A percentile compares a stretch with the other conserved stretches of the same genome.
Conservation (phyloP, 2,329 filamentous ascomycete species). For the Tolypocladium guangdongense region DNA sequence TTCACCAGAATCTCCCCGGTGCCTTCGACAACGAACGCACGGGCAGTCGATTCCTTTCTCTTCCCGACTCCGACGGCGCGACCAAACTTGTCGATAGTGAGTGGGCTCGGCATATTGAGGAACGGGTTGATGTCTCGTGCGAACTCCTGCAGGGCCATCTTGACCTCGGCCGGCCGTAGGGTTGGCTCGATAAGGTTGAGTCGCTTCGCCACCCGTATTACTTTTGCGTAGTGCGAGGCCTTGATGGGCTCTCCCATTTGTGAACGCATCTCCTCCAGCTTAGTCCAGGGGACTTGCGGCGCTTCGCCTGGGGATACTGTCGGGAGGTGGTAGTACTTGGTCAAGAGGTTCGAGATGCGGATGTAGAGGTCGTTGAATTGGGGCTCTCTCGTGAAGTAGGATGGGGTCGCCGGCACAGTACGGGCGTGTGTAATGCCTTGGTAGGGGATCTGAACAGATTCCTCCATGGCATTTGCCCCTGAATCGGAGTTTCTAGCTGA, state of each 20-base stretch:
- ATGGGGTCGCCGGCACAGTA: slow-evolving; percentile 71
- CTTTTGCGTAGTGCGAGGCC: slow-evolving; percentile 65
- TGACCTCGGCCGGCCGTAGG: slow-evolving; percentile 61
- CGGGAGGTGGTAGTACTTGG: slow-evolving; percentile 64
- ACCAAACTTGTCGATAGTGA: slow-evolving; percentile 63
- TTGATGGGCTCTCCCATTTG: slow-evolving; percentile 62
- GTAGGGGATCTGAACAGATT: slow-evolving; percentile 18
- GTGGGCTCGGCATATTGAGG: slow-evolving; percentile 50
- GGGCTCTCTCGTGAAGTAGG: slow-evolving; percentile 88
- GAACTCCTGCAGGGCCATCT: slow-evolving; percentile 54
- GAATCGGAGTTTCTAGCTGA: slow-evolving; percentile 4
- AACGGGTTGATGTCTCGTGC: slow-evolving; percentile 64
- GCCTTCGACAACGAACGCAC: slow-evolving; percentile 83
- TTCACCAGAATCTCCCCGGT: slow-evolving; percentile 86
- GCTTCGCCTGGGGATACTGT: slow-evolving; percentile 53
- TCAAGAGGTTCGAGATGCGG: slow-evolving; percentile 58
- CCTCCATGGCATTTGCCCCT: slow-evolving; percentile 7
- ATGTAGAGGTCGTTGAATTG: slow-evolving; percentile 80
- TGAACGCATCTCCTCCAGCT: slow-evolving; percentile 62
- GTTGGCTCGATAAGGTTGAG: slow-evolving; percentile 78
- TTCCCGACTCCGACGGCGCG: slow-evolving; percentile 70
- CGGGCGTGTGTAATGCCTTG: slow-evolving; percentile 45
- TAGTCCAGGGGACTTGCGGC: slow-evolving; percentile 71
- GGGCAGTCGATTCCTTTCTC: slow-evolving; percentile 78
- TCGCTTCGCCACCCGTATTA: slow-evolving; percentile 64